These are phyloP conservation scores for Nicotiana tomentosiformis DNA, from an alignment of 257 asterid species.

Conservation along the genomic window DNA sequence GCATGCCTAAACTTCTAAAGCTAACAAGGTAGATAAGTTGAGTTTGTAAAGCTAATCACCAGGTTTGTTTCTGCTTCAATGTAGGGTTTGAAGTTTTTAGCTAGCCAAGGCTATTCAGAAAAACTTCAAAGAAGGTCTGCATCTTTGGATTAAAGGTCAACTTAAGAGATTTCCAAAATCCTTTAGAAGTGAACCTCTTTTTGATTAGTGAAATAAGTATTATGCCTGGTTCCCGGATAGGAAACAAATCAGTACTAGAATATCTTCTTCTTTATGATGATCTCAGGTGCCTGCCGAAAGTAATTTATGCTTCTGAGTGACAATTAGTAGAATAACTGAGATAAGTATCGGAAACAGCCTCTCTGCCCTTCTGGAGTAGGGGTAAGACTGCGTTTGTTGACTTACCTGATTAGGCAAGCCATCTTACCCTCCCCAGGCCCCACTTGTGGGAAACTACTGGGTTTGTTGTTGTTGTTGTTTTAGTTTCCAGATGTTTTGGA, in stretches of 20 bases:
- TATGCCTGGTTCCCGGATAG: not conserved
- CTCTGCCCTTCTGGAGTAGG: too few species aligned
- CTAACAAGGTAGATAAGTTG: not conserved
- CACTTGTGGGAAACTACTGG: too few species aligned
- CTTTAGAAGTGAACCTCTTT: not conserved
- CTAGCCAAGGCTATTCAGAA: not conserved
- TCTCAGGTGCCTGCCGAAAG: not conserved
- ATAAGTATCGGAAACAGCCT: not conserved
- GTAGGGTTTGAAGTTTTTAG: not conserved
- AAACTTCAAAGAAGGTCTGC: not conserved
- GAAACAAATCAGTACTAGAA: not conserved
- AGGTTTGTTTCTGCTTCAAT: not conserved
- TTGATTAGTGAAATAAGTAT: not conserved
- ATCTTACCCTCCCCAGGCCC: too few species aligned
- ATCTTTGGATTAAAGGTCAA: not conserved
- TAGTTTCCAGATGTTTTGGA: not conserved
- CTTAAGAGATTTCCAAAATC: not conserved
- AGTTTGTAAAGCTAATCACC: not conserved
- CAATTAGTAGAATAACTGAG: not conserved
- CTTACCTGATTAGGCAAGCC: too few species aligned
- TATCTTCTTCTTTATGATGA: constrained; percentile 2
- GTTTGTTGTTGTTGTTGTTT: not conserved
- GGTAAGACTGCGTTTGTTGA: too few species aligned
- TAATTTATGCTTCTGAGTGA: not conserved
- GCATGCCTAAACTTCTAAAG: not conserved